Evolutionary conservation across 495 filamentous ascomycete species (phyloP).

Genomic region (Lophiotrema nucula): DNA sequence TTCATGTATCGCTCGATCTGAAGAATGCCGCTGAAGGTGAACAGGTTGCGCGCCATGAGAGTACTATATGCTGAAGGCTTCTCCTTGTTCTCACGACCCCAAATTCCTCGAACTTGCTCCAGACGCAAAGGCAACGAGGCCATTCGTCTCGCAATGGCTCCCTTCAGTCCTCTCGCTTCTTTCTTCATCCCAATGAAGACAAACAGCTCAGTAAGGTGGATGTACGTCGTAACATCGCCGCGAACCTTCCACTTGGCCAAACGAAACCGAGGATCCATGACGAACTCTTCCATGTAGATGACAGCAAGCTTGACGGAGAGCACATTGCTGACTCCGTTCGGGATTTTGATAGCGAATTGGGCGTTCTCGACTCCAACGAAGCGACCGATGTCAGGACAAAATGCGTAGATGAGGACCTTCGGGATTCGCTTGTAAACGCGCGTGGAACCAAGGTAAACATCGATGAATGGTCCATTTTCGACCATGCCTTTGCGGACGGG

Average conservation of each 20-base stretch:
- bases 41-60: no score
- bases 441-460: not conserved
- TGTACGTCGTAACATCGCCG: not conserved
- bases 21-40: no score
- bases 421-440: not conserved
- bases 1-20: no score
- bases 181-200: not conserved
- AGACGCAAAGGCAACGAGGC: not conserved
- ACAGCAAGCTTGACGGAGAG: not conserved
- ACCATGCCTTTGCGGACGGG: not conserved
- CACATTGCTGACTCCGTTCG: not conserved
- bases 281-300: not conserved
- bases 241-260: not conserved
- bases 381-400: not conserved
- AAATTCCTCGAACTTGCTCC: not conserved
- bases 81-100: not conserved
- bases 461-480: not conserved
- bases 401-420: not conserved
- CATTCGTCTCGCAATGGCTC: not conserved
- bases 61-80: no score
- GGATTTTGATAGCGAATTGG: not conserved
- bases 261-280: not conserved
- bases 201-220: not conserved
- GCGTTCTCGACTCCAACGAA: not conserved
- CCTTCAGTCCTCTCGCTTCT: not conserved